Evolutionary conservation across 495 filamentous ascomycete species (phyloP), one percentile per base, ranked within the genome.

Genomic region (Physcia stellaris): DNA sequence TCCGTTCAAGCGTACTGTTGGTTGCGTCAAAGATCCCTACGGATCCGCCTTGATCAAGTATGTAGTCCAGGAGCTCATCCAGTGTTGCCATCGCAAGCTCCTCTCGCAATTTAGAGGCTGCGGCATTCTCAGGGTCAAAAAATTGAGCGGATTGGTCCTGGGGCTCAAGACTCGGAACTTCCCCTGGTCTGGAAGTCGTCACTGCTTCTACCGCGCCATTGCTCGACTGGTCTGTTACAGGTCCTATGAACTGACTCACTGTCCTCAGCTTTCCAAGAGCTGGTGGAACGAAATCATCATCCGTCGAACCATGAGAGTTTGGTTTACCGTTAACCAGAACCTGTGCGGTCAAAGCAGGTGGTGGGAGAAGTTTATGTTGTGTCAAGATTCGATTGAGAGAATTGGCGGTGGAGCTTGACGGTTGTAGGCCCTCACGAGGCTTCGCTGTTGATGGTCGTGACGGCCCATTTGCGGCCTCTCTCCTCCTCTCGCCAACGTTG

Each of bases 21-120:
- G 90, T 98, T 6, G 88, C 88, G 63, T 96, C 88, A 13, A 95
- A 72, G 43, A 96, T 95, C n/a, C 90, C 90, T n/a, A 98, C 80
- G 35, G 85, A 86, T 29, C 90, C 90, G 15, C 79, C 80, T 37
- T 77, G 61, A 18, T 79, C 66, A 24, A 98, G 61, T 26, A 98
- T 73, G 51, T 86, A 98, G 30, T 94, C 76, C 27, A 98, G 59
- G 15, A 94, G 62, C 49, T 98, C 90, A 47, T 98, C 84, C 11
- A 96, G 64, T 2, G 90, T 95, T 43, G 86, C 83, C 46, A 94
- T 69, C 1, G 90, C 90, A 15, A 92, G 81, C 51, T 92, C 83
- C 53, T 98, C 90, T 43, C 90, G 73, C 16, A 98, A 62, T 52
- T 75, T 77, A 18, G 86, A 71, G 2, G 90, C 90, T 37, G 72